Base-by-base conservation (phyloP, 2,329 filamentous ascomycete species). In the Davidsoniella virescens region DNA sequence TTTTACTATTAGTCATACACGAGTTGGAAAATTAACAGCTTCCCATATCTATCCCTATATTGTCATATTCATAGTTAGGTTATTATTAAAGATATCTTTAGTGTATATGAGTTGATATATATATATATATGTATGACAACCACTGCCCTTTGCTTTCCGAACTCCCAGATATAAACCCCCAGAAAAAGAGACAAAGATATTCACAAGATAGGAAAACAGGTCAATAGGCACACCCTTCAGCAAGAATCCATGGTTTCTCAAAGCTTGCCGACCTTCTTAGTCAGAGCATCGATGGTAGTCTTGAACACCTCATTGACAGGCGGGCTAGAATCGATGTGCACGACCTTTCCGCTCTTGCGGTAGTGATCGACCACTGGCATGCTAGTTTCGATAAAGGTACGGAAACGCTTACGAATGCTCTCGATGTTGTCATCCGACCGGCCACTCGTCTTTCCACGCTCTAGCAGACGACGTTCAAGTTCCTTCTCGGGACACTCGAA, bases 361-460 rank as follows among this genome's bases (percentile, higher is more conserved):
- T 84, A 96, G 63, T 86, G 78, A 58, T 94, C 75, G 50, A 98
- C 87, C 44, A 96, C 92, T 23, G 92, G 92, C 90, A 96, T 95
- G 68, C 87, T 94, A 2, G 87, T 94, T 67, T 96, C 87, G 59
- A 93, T 71, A 62, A 96, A 98, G 3, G 83, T 88, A 62, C 79
- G 80, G 74, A 98, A 98, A 52, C 92, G 78, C 80, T 98, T 98
- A 70, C 84, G 82, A 65, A 96, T 98, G 61, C 81, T 87, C 67
- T 94, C 92, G 51, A 80, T 82, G 63, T 98, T 98, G 69, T 98
- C 92, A 65, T 98, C 92, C 47, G 82, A 71, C 56, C 92, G 76
- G 40, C 92, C 92, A 61, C 83, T 88, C 14, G 90, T 96, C 79
- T 94, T 85, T 55, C 90, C 92, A 47, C 90, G 76, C 70, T 94